phyloP scores from a whole-genome alignment of 768 basidiomycete species.

The Boletus rubescentipes region DNA sequence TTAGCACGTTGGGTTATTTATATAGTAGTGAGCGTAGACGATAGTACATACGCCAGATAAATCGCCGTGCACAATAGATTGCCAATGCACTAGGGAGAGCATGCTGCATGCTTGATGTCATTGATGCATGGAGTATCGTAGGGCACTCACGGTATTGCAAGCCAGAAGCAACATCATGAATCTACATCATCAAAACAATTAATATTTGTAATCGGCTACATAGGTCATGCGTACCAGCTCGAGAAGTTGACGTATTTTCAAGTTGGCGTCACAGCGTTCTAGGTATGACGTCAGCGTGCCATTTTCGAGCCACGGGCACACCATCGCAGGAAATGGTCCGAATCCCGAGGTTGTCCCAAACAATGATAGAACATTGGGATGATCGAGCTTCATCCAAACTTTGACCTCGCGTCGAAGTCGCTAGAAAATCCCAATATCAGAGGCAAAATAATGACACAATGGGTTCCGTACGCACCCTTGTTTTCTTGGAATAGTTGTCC shows the following conservation, averaged over 20 bases:
- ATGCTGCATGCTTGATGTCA: background rate
- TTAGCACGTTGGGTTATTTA: too few species aligned
- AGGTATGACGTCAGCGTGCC: background rate
- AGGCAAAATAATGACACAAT: background rate
- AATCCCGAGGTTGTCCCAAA: background rate
- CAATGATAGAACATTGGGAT: background rate
- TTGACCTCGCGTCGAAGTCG: conserved; percentile 1
- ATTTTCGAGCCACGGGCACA: conserved; percentile 2
- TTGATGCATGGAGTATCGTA: background rate
- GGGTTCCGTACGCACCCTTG: background rate
- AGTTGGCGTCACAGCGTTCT: background rate
- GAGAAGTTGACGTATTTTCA: background rate
- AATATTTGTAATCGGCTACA: too few species aligned
- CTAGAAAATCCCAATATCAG: background rate
- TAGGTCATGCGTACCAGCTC: background rate
- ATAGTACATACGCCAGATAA: too few species aligned
- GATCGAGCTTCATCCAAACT: conserved; percentile 8
- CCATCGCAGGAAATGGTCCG: background rate
- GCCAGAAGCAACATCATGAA: background rate
- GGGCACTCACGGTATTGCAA: background rate
- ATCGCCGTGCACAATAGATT: background rate
- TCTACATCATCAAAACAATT: background rate
- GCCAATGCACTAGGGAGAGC: background rate
- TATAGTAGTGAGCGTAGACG: too few species aligned
- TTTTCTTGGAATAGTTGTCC: background rate